A percentile compares a stretch with the other conserved stretches of the same genome.
phyloP scores from a whole-genome alignment of 75 land plant genomes.

The Ceratopteris richardii region DNA sequence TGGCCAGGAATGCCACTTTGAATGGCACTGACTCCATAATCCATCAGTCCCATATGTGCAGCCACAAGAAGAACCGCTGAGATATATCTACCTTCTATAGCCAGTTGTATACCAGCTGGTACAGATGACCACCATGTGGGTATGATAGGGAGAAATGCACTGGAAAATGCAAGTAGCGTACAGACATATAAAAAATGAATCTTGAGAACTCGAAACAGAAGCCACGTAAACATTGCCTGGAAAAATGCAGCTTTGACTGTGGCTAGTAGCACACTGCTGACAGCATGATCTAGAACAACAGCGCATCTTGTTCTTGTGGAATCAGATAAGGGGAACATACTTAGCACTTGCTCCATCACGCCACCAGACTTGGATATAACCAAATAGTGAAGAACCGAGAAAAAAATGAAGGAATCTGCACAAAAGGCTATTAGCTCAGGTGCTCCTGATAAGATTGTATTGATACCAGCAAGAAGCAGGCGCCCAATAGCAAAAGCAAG shows the following conservation, averaged over 20 bases:
- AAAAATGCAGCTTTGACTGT: slow-evolving; percentile 72
- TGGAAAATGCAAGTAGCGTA: slow-evolving; percentile 63
- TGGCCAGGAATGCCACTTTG: slow-evolving; percentile 68
- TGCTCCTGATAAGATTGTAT: slow-evolving; percentile 58
- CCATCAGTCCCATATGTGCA: slow-evolving; percentile 59
- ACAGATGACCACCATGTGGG: slow-evolving; percentile 68
- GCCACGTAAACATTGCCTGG: slow-evolving; percentile 84
- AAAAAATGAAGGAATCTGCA: slow-evolving; percentile 60
- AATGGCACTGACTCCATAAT: slow-evolving; percentile 63
- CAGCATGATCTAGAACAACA: slow-evolving; percentile 67
- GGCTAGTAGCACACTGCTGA: slow-evolving; percentile 76
- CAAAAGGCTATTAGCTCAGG: slow-evolving; percentile 62
- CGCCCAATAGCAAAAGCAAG: slow-evolving; percentile 49
- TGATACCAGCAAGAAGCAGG: slow-evolving; percentile 33
- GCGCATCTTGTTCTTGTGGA: slow-evolving; percentile 47
- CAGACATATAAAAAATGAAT: slow-evolving; percentile 87
- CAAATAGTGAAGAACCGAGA: slow-evolving; percentile 70
- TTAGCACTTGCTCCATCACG: slow-evolving; percentile 66
- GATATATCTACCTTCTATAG: slow-evolving; percentile 59
- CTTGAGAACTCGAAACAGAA: slow-evolving; percentile 52
- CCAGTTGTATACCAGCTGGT: slow-evolving; percentile 59
- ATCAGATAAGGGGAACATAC: slow-evolving; percentile 66
- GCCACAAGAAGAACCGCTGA: slow-evolving; percentile 33
- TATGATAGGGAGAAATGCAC: slow-evolving; percentile 61
- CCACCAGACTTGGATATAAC: slow-evolving; percentile 88